These are phyloP conservation scores for Verticillium alfalfae DNA, from an alignment of 2,329 filamentous ascomycete genomes.

Conservation along the genomic window DNA sequence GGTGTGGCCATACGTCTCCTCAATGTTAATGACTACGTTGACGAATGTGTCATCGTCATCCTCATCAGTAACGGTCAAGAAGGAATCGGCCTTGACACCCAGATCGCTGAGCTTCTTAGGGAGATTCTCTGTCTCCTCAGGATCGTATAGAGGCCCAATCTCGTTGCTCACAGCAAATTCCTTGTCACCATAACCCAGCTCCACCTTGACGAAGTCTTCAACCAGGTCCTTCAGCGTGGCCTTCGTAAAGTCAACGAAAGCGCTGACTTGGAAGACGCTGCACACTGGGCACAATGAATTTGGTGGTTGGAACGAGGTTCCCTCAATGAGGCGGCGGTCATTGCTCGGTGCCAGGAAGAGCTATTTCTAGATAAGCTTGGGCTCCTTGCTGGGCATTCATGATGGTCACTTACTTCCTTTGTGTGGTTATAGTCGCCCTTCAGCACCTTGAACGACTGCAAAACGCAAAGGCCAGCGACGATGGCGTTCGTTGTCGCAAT, in stretches of 20 bases:
- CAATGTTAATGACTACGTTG: slow-evolving; percentile 70
- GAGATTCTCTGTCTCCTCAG: slow-evolving; percentile 83
- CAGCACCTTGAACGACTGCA: slow-evolving; percentile 89
- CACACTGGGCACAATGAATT: slow-evolving; percentile 84
- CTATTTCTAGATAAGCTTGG: slow-evolving; percentile 24
- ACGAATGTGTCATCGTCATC: slow-evolving; percentile 70
- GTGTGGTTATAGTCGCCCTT: slow-evolving; percentile 63
- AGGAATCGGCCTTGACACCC: slow-evolving; percentile 67
- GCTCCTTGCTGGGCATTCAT: neutral
- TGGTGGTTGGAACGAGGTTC: slow-evolving; percentile 54
- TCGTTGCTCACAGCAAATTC: slow-evolving; percentile 77
- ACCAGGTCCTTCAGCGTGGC: slow-evolving; percentile 79
- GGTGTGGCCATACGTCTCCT: slow-evolving; percentile 47
- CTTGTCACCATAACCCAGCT: slow-evolving; percentile 70
- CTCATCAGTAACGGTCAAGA: slow-evolving; percentile 81
- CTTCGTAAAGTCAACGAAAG: slow-evolving; percentile 62
- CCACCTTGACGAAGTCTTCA: slow-evolving; percentile 61
- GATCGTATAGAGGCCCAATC: slow-evolving; percentile 76
- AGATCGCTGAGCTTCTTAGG: slow-evolving; percentile 73
- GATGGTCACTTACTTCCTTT: slow-evolving; percentile 56
- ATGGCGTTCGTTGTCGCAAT: slow-evolving; percentile 98
- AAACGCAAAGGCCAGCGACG: slow-evolving; percentile 83
- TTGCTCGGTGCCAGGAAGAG: slow-evolving; percentile 74
- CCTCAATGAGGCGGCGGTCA: slow-evolving; percentile 50
- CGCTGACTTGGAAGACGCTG: slow-evolving; percentile 62